Evolutionary conservation across 2,329 filamentous ascomycete genomes (phyloP).

Genomic region (Verticillium klebahnii): DNA sequence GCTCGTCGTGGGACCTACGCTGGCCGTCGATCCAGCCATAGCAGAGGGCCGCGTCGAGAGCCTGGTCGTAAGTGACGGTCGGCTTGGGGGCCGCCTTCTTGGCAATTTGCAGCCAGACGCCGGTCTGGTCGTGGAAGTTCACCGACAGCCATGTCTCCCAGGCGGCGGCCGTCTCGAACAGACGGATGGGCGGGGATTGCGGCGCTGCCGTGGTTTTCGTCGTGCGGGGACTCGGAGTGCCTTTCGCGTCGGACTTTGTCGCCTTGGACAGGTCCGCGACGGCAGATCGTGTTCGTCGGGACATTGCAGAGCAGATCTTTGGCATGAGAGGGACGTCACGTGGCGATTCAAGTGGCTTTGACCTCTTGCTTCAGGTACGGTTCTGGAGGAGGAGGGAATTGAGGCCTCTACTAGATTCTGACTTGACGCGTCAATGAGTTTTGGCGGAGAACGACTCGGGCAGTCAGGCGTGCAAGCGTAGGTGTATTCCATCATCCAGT

Average conservation of each 20-base stretch:
- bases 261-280: background rate
- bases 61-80: conserved; percentile 44
- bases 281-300: background rate
- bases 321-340: too few species aligned
- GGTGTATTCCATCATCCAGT: too few species aligned
- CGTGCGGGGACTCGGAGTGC: background rate
- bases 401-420: too few species aligned
- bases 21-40: conserved; percentile 62
- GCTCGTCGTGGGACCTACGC: conserved; percentile 34
- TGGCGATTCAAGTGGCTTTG: too few species aligned
- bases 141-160: conserved; percentile 33
- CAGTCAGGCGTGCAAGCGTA: too few species aligned
- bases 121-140: conserved; percentile 26
- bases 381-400: too few species aligned
- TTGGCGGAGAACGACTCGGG: too few species aligned
- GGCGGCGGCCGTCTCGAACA: conserved; percentile 21
- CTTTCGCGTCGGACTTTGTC: background rate
- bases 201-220: background rate
- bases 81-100: conserved; percentile 40
- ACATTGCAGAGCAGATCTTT: background rate
- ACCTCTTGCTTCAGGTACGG: too few species aligned
- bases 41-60: conserved; percentile 53
- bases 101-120: conserved; percentile 43
- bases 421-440: too few species aligned
- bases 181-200: conserved; percentile 13